Conservation (phyloP, 257 asterid species). For the Solanum acaule region DNA sequence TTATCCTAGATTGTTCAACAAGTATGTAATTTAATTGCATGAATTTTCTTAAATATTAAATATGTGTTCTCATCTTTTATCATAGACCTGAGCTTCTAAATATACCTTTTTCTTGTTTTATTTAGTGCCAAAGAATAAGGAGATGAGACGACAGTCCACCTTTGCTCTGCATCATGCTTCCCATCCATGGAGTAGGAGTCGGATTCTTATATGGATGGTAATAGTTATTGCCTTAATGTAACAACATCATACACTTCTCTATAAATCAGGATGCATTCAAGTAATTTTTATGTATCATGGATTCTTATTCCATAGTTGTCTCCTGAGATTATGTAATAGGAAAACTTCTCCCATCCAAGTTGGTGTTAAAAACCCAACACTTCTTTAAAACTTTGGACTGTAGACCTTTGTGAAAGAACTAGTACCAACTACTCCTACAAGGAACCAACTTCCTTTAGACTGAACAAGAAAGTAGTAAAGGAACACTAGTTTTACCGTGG, state of each 20-base stretch:
- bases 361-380: not conserved
- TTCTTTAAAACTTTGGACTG: not conserved
- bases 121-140: conserved; percentile 33
- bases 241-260: not conserved
- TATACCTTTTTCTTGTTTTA: not conserved
- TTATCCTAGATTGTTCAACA: not conserved
- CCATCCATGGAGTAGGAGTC: conserved; percentile 88
- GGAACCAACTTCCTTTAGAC: not conserved
- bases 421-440: not conserved
- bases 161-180: conserved; percentile 83
- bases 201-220: conserved; percentile 89
- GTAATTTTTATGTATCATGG: not conserved
- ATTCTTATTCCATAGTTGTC: not conserved
- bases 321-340: not conserved
- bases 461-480: not conserved
- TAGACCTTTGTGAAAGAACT: not conserved
- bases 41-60: not conserved
- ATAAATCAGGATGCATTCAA: not conserved
- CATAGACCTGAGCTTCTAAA: not conserved
- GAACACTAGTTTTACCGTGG: not conserved
- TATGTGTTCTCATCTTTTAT: not conserved
- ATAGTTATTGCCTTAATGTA: not conserved
- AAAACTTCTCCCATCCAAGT: not conserved
- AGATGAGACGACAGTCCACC: conserved; percentile 83
- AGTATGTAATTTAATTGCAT: not conserved